phyloP scores from a whole-genome alignment of 176 grass and related monocot species.

The Musa schizocarpa region DNA sequence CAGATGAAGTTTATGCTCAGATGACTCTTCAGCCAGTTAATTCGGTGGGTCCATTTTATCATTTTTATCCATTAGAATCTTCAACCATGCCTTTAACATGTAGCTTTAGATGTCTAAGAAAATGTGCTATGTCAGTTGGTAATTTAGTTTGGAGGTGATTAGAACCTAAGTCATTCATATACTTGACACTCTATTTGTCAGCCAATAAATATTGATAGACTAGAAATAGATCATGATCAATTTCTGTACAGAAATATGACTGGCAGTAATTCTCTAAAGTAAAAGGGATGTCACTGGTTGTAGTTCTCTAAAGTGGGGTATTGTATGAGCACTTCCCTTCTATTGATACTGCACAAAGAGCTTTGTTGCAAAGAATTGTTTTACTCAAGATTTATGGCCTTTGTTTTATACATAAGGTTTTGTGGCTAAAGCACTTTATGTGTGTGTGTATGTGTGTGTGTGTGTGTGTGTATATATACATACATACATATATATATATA shows the following conservation, averaged over 20 bases:
- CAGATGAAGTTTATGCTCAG: slow-evolving; percentile 91
- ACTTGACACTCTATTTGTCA: neutral
- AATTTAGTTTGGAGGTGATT: neutral
- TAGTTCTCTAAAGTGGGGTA: neutral
- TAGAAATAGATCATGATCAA: neutral
- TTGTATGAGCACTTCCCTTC: neutral
- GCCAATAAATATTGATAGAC: neutral
- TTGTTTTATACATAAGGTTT: neutral
- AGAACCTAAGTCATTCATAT: neutral
- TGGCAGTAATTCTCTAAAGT: neutral
- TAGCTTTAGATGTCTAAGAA: too few species aligned
- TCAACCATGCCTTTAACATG: neutral
- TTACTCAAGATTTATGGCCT: neutral
- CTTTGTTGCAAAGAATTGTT: neutral
- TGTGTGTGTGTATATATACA: too few species aligned
- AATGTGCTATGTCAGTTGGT: neutral
- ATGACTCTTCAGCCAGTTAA: slow-evolving; percentile 98
- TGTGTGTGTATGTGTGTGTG: too few species aligned
- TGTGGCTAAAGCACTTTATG: neutral
- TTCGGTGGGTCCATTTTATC: slow-evolving; percentile 40
- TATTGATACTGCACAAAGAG: neutral
- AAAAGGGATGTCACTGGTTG: neutral
- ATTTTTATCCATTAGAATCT: slow-evolving; percentile 1
- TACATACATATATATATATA: too few species aligned
- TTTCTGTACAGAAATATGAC: neutral